These are phyloP conservation scores for Kickxella alabastrina DNA, from an alignment of 192 early-diverging fungal genomes.

Conservation along the genomic window DNA sequence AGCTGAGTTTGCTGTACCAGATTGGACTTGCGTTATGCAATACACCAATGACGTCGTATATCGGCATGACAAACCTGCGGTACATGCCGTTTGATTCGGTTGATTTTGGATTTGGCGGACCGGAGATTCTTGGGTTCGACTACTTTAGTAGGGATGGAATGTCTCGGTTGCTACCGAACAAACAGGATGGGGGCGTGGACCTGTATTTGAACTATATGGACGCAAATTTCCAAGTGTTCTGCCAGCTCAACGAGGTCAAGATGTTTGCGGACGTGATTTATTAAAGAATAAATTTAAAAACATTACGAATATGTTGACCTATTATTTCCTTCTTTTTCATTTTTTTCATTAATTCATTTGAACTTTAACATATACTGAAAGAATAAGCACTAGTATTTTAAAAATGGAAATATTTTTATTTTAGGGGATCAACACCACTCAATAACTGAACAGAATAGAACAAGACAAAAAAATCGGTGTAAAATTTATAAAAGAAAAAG, in stretches of 20 bases:
- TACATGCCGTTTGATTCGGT: slow-evolving; percentile 30
- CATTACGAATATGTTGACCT: too few species aligned
- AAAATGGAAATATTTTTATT: too few species aligned
- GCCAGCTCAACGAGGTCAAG: slow-evolving; percentile 10
- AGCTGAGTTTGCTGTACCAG: slow-evolving; percentile 33
- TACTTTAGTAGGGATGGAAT: slow-evolving; percentile 37
- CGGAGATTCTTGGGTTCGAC: slow-evolving; percentile 22
- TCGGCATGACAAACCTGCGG: slow-evolving; percentile 30
- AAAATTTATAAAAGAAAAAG: too few species aligned
- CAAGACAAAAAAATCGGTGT: too few species aligned
- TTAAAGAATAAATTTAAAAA: slow-evolving; percentile 1
- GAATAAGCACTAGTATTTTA: too few species aligned
- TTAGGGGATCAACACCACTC: too few species aligned
- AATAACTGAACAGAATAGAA: too few species aligned
- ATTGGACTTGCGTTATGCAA: slow-evolving; percentile 28
- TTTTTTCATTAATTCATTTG: too few species aligned
- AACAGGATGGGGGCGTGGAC: slow-evolving; percentile 42
- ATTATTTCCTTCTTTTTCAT: too few species aligned
- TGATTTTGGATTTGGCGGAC: slow-evolving; percentile 43
- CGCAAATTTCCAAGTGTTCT: slow-evolving; percentile 18
- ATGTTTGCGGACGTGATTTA: slow-evolving; percentile 34
- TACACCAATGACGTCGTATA: slow-evolving; percentile 21
- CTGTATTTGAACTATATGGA: slow-evolving; percentile 35
- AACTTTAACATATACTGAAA: too few species aligned
- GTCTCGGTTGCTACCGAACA: slow-evolving; percentile 25